Evolutionary conservation across 257 asterid genomes (phyloP), one percentile per base, ranked within the genome.

Genomic region (Rhazya stricta): DNA sequence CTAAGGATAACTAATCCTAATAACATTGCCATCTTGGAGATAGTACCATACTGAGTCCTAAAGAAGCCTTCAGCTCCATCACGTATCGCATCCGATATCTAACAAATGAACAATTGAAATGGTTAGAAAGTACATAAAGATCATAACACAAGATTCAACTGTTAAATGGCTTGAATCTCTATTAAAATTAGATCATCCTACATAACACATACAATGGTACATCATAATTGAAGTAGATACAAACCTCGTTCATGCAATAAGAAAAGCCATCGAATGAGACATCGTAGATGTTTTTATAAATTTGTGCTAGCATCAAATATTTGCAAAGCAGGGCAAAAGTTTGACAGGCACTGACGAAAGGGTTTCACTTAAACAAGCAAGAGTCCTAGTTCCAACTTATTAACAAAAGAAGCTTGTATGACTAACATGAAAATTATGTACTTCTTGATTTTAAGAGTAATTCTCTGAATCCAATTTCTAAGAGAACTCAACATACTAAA

Each of bases 61-160:
- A 92, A 90, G 89, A 85, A 95, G 78, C 99, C 99, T 85, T 95
- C 98, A 72, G 99, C 98, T 73, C 99, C 99, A 84, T 95, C 99
- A 69, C 99, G 99, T 82, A 95, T 95, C 36, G 98, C 99, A 77
- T 95, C 99, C 82, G 99, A 92, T 85, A 95, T 95, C 99, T 95
- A 83, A 85, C 75, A 83, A 67, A 82, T 74, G 79, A 45, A 68
- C 81, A 73, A 77, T 74, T 77, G 81, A 62, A 69, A 74, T 69
- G 60, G 69, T 25, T 75, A 75, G 73, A 51, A 23, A 82, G 41
- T 65, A 42, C 61, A 58, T 37, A 53, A 45, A 61, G 43, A 39
- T 67, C 61, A 71, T 34, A 62, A 53, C 25, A 15, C 16, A 72
- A 57, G 46, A 16, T 15, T 69, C 73, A 10, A 67, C 42, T 75